These are phyloP conservation scores for Yamadazyma endophytica DNA, from an alignment of 805 yeast genomes.

Conservation along the genomic window DNA sequence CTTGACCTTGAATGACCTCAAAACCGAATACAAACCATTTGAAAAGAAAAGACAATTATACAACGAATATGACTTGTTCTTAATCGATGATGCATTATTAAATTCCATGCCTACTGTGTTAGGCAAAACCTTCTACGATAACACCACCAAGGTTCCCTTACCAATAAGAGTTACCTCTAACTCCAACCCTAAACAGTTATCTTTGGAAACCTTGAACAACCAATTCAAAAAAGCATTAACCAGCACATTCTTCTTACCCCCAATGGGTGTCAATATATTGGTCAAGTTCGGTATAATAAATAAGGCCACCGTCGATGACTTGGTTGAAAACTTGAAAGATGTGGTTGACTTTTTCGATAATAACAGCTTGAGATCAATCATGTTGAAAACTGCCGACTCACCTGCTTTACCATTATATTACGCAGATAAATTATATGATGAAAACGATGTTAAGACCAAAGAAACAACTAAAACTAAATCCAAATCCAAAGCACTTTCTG, in stretches of 20 bases:
- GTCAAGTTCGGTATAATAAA: conserved; percentile 61
- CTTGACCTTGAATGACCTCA: conserved; percentile 68
- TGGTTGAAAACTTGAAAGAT: conserved; percentile 58
- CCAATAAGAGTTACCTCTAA: conserved; percentile 23
- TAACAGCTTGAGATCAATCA: conserved; percentile 51
- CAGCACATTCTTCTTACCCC: conserved; percentile 60
- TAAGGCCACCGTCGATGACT: conserved; percentile 32
- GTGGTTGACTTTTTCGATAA: conserved; percentile 47
- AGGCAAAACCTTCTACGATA: conserved; percentile 71
- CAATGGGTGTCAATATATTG: conserved; percentile 67
- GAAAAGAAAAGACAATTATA: conserved; percentile 80
- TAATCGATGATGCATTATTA: conserved; percentile 80
- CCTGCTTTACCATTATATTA: conserved; percentile 84
- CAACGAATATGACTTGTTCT: conserved; percentile 65
- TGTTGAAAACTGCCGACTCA: conserved; percentile 63
- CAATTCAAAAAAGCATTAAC: conserved; percentile 56
- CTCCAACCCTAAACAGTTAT: conserved; percentile 38
- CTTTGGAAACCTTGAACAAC: conserved; percentile 46
- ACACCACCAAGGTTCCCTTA: conserved; percentile 53
- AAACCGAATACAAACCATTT: conserved; percentile 80
- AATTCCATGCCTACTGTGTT: conserved; percentile 77
- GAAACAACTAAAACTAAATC: conserved; percentile 26
- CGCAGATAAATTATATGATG: conserved; percentile 51
- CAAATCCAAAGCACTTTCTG: conserved; percentile 31
- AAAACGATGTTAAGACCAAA: conserved; percentile 38